phyloP scores from a whole-genome alignment of 257 asterid genomes.

The Solanum medicagineum region DNA sequence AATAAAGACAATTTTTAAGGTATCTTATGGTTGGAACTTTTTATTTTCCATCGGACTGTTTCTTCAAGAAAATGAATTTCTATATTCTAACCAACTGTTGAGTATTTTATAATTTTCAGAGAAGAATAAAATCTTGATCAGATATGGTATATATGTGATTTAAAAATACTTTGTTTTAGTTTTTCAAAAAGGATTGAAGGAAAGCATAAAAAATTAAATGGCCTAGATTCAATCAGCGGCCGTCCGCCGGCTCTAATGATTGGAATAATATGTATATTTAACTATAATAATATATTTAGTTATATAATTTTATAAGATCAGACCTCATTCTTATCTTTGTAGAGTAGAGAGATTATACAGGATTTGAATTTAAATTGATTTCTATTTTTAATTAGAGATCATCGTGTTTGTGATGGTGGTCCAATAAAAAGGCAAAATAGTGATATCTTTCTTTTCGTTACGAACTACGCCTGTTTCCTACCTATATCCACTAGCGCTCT shows the following conservation, averaged over 20 bases:
- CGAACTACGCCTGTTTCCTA: too few relatives aligned
- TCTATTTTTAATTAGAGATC: too few relatives aligned
- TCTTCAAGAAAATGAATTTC: background rate
- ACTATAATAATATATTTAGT: too few relatives aligned
- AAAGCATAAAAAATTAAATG: background rate
- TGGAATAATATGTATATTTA: background rate
- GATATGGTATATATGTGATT: background rate
- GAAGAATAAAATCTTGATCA: background rate
- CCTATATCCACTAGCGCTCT: too few relatives aligned
- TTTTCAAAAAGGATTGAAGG: background rate
- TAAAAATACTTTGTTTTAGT: background rate
- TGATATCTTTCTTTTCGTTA: too few relatives aligned
- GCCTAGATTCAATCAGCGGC: background rate
- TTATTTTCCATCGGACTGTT: background rate
- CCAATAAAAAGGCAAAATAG: too few relatives aligned
- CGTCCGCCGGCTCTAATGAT: conserved; percentile 3
- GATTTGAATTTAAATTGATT: too few relatives aligned
- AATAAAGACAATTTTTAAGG: background rate
- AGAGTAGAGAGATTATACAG: too few relatives aligned
- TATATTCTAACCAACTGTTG: background rate
- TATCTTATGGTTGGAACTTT: background rate
- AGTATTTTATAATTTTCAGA: background rate
- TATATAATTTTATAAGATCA: too few relatives aligned
- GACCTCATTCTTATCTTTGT: too few relatives aligned
- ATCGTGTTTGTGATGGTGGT: fast-evolving